Conservation (phyloP, 805 yeast genomes). For the Kuraishia capsulata region DNA sequence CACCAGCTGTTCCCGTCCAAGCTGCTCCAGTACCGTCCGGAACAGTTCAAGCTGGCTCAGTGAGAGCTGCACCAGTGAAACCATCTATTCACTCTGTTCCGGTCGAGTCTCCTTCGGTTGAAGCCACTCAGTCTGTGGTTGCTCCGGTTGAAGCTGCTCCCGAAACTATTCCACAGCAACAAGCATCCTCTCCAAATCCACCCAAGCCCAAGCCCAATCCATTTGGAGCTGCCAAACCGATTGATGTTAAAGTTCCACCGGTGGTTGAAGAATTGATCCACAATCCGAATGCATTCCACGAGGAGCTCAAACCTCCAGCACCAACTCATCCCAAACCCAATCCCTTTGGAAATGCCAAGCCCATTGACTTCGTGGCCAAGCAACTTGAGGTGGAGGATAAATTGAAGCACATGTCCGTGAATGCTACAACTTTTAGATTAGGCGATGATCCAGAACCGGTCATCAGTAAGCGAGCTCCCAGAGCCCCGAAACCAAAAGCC, state of each 20-base stretch:
- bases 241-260: slow-evolving; percentile 17
- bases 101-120: background rate
- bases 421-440: slow-evolving; percentile 29
- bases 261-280: too few relatives aligned
- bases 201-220: slow-evolving; percentile 47
- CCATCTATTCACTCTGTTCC: background rate
- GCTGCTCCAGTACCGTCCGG: too few relatives aligned
- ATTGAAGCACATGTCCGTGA: slow-evolving; percentile 31
- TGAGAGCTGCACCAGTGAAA: background rate
- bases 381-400: slow-evolving; percentile 53
- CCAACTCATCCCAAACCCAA: slow-evolving; percentile 32
- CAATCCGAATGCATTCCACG: slow-evolving; percentile 1
- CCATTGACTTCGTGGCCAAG: slow-evolving; percentile 67
- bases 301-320: slow-evolving; percentile 6
- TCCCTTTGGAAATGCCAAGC: slow-evolving; percentile 81
- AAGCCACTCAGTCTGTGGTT: too few relatives aligned
- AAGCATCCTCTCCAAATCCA: background rate
- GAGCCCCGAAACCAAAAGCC: background rate
- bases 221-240: slow-evolving; percentile 76
- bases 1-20: too few relatives aligned
- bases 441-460: slow-evolving; percentile 9
- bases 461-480: slow-evolving; percentile 9
- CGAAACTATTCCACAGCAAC: background rate
- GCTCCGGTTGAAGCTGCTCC: background rate
- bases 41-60: background rate